Base-by-base conservation (phyloP, 2,329 filamentous ascomycete species). In the Penicillium concentricum region DNA sequence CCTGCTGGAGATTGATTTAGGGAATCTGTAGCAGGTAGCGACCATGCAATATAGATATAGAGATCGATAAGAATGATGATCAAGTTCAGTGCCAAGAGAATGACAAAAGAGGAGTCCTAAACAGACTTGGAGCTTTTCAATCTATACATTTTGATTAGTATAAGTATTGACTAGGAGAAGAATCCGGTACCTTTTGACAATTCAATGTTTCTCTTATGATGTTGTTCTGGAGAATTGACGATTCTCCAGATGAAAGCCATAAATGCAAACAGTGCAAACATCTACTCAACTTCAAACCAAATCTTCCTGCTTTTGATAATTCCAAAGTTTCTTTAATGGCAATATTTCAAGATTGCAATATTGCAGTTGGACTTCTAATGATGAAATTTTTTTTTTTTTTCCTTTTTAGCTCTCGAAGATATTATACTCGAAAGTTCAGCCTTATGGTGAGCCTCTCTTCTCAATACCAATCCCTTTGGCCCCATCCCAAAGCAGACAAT, bases 211-310 rank as follows among this genome's bases (percentile, higher is more conserved):
- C 22, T 52, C 46, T 52, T 52, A 51, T 20, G 49, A 34, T 30
- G 26, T 45, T 26, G 39, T 45, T 44, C 38, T 51, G 22, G 12
- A n/a, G 28, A 43, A 32, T 30, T 12, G 15, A n/a, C 28, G 16
- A 45, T 45, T 45, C 30, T 34, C 8, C 30, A 51, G 10, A 42
- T 30, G 26, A 43, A 51, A 44, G 48, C 48, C 32, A 34, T 50
- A 30, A 42, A 13, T 51, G 38, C 49, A 51, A 51, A 51, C 49
- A 43, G 8, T 18, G 10, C 49, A 51, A 51, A 51, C 38, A 39
- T 16, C 22, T 20, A 9, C 16, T 24, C 7, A 26, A 42, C 8
- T 28, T 32, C 6, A 39, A 41, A 42, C 39, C 39, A n/a, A 26
- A 13, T 24, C 39, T 13, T 24, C 24, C 20, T 35, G 2, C 12